Conservation (phyloP, 768 basidiomycete species). For the Crepidotus variabilis region DNA sequence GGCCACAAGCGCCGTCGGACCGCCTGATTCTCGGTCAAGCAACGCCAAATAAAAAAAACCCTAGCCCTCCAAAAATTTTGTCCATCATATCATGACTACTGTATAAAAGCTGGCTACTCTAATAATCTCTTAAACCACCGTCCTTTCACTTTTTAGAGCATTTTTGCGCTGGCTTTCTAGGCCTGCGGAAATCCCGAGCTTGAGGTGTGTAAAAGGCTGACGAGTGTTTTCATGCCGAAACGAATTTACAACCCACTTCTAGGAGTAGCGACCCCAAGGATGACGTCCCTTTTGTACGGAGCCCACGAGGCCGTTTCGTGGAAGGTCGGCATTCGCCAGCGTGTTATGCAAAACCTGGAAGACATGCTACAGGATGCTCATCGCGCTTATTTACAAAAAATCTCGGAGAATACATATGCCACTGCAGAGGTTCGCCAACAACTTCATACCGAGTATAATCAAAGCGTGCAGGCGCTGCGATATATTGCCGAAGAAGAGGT, state of each 20-base stretch:
- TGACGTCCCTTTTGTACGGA: background rate
- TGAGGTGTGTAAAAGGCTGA: background rate
- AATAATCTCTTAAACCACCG: background rate
- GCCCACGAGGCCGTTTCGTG: conserved; percentile 10
- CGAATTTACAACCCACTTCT: background rate
- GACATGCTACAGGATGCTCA: conserved; percentile 17
- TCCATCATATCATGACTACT: background rate
- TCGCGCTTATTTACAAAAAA: conserved; percentile 16
- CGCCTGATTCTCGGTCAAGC: background rate
- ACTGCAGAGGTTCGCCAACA: conserved; percentile 13
- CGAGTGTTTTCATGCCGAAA: background rate
- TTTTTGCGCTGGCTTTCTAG: background rate
- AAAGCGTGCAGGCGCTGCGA: conserved; percentile 15
- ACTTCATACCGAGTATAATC: conserved; percentile 19
- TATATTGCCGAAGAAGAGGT: conserved; percentile 20
- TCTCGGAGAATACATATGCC: conserved; percentile 9
- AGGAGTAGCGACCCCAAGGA: background rate
- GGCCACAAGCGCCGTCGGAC: background rate
- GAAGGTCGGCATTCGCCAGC: conserved; percentile 19
- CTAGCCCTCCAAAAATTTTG: background rate
- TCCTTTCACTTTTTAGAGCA: background rate
- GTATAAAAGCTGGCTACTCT: background rate
- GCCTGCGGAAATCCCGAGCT: background rate
- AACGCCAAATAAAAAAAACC: background rate
- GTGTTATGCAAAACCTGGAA: conserved; percentile 23